Conservation (phyloP, 371 early-diverging fungal species). For the Choanephora cucurbitarum region DNA sequence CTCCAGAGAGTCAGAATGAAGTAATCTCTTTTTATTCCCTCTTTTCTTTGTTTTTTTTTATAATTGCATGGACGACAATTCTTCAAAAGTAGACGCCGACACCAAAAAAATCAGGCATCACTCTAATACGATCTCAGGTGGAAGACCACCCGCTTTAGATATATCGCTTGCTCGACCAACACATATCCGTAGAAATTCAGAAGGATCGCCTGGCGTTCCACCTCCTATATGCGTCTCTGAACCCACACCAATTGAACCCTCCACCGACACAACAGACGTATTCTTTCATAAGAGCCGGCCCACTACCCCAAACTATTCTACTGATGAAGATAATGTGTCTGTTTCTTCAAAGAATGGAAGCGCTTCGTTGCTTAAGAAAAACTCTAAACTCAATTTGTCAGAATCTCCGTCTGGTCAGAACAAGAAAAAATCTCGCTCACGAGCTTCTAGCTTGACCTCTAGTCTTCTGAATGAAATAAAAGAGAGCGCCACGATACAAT, state of each 20-base stretch:
- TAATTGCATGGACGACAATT: not conserved
- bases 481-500: constrained; percentile 22
- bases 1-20: not conserved
- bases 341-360: not conserved
- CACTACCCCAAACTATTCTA: not conserved
- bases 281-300: constrained; percentile 10
- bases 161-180: constrained; percentile 14
- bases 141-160: constrained; percentile 20
- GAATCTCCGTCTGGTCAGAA: not conserved
- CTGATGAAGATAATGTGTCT: not conserved
- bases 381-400: not conserved
- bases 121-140: constrained; percentile 22
- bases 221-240: constrained; percentile 27
- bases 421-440: constrained; percentile 25
- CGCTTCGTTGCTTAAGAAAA: constrained; percentile 1
- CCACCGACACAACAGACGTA: not conserved
- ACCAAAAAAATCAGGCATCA: not conserved
- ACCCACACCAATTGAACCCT: constrained; percentile 28
- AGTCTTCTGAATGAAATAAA: constrained; percentile 24
- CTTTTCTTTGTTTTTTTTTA: constrained; percentile 3
- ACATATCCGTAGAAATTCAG: constrained; percentile 25
- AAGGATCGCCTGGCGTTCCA: constrained; percentile 27
- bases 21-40: constrained; percentile 3
- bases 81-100: not conserved
- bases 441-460: constrained; percentile 30